Conservation (phyloP, 352 stramenopile species). For the Phytophthora kernoviae region DNA sequence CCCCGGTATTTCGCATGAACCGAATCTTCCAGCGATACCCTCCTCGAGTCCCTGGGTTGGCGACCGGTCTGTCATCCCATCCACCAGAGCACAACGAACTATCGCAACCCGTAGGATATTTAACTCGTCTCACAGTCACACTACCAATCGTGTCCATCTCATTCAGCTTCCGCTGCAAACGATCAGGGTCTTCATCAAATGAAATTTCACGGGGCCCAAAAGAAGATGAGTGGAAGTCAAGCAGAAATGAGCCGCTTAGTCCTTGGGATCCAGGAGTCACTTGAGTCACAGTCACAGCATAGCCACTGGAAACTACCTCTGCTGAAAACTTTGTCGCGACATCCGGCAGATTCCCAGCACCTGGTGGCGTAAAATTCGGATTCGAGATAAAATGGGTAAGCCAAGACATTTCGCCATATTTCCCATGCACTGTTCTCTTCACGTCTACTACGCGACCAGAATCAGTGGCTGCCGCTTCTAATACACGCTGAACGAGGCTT, state of each 20-base stretch:
- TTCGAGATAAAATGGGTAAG: slow-evolving; percentile 95
- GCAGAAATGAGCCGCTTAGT: slow-evolving; percentile 88
- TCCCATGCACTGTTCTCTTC: slow-evolving; percentile 87
- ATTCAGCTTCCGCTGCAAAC: slow-evolving; percentile 92
- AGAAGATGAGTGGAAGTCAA: slow-evolving; percentile 89
- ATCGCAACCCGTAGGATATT: slow-evolving; percentile 82
- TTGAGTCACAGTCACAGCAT: slow-evolving; percentile 81
- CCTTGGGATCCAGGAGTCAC: slow-evolving; percentile 86
- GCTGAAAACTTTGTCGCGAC: slow-evolving; percentile 57
- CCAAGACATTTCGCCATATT: slow-evolving; percentile 96
- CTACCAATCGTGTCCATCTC: slow-evolving; percentile 94
- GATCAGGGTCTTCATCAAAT: slow-evolving; percentile 88
- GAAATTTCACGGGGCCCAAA: slow-evolving; percentile 69
- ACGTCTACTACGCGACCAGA: slow-evolving; percentile 83
- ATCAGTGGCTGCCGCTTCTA: slow-evolving; percentile 62
- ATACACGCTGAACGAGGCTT: slow-evolving; percentile 48
- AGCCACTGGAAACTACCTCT: slow-evolving; percentile 13
- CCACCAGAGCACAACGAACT: slow-evolving; percentile 78
- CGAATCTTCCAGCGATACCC: slow-evolving; percentile 79
- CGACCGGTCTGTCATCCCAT: slow-evolving; percentile 88
- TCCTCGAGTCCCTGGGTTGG: slow-evolving; percentile 72
- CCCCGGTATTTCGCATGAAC: slow-evolving; percentile 73
- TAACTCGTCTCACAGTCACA: slow-evolving; percentile 88
- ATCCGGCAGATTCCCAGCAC: slow-evolving; percentile 87
- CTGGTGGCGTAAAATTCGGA: slow-evolving; percentile 85